Conservation (phyloP, 345 rosid genomes). For the Theobroma cacao region DNA sequence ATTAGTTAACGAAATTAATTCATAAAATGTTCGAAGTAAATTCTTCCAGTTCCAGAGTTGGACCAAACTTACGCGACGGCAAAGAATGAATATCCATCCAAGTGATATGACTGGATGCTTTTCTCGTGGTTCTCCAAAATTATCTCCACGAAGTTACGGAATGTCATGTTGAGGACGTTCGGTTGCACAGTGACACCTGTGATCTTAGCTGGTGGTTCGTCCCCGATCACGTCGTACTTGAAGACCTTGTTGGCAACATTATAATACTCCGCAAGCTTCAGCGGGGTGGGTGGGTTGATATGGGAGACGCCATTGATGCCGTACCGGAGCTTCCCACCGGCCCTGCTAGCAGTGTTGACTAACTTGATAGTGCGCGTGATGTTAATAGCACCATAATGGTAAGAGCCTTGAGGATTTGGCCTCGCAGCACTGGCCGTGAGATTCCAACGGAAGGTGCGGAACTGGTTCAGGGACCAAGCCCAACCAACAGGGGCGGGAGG, state of each 20-base stretch:
- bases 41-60: too few species aligned
- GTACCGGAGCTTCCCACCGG: slow-evolving; percentile 51
- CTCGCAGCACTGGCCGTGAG: slow-evolving; percentile 76
- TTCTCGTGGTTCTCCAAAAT: slow-evolving; percentile 79
- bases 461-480: slow-evolving; percentile 78
- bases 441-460: slow-evolving; percentile 77
- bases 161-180: slow-evolving; percentile 61
- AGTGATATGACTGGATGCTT: slow-evolving; percentile 65
- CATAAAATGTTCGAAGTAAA: too few species aligned
- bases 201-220: slow-evolving; percentile 34
- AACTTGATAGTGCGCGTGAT: slow-evolving; percentile 66
- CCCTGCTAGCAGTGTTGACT: slow-evolving; percentile 42
- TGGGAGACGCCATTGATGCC: slow-evolving; percentile 69
- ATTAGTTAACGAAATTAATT: too few species aligned
- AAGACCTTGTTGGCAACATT: slow-evolving; percentile 45
- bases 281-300: slow-evolving; percentile 47
- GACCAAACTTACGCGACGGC: slow-evolving; percentile 70
- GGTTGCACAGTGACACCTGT: slow-evolving; percentile 24
- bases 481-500: slow-evolving; percentile 59
- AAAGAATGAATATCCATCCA: slow-evolving; percentile 80
- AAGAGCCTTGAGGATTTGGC: slow-evolving; percentile 88
- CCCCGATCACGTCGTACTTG: slow-evolving; percentile 45
- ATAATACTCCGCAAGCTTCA: slow-evolving; percentile 72
- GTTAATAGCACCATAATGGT: slow-evolving; percentile 66
- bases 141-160: slow-evolving; percentile 66